Percentiles rank a stretch among this genome's conserved stretches.
phyloP scores from a whole-genome alignment of 352 stramenopile species.

The Phytophthora hybrid region DNA sequence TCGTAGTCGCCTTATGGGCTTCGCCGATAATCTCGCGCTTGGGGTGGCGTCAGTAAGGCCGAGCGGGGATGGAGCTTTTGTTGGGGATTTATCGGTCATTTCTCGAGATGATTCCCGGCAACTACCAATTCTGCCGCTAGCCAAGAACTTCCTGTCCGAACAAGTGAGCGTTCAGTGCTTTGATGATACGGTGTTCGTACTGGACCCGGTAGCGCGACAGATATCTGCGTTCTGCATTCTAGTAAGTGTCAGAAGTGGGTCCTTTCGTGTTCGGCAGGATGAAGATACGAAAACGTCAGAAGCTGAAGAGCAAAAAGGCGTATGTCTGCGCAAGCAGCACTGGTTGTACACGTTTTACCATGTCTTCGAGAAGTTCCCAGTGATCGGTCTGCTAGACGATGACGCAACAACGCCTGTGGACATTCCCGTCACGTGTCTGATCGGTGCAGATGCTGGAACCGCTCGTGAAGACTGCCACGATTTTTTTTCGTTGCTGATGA shows the following conservation, averaged over 20 bases:
- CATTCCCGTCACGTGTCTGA: not conserved
- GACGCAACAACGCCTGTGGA: not conserved
- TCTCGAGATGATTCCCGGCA: slow-evolving; percentile 36
- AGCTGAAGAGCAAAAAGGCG: not conserved
- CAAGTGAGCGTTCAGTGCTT: slow-evolving; percentile 18
- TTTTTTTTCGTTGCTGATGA: slow-evolving; percentile 29
- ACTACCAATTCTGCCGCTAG: slow-evolving; percentile 25
- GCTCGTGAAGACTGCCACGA: not conserved
- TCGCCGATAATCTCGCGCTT: not conserved
- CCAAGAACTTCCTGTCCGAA: slow-evolving; percentile 14
- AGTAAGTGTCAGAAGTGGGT: slow-evolving; percentile 46
- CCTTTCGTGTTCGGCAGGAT: slow-evolving; percentile 43
- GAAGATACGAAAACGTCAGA: not conserved
- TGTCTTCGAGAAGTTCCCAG: slow-evolving; percentile 58
- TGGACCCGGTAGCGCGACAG: slow-evolving; percentile 22
- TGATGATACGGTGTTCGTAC: slow-evolving; percentile 31
- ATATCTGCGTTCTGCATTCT: slow-evolving; percentile 12
- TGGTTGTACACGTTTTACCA: slow-evolving; percentile 45
- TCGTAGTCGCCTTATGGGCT: slow-evolving; percentile 1
- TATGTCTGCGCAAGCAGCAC: slow-evolving; percentile 11
- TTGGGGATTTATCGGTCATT: not conserved
- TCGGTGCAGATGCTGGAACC: not conserved
- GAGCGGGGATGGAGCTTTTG: not conserved
- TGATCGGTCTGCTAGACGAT: slow-evolving; percentile 11
- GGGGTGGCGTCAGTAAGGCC: not conserved